A percentile compares a stretch with the other conserved stretches of the same genome.
Evolutionary conservation across 495 filamentous ascomycete genomes (phyloP).

Genomic region (Hypoxylon crocopeplum): DNA sequence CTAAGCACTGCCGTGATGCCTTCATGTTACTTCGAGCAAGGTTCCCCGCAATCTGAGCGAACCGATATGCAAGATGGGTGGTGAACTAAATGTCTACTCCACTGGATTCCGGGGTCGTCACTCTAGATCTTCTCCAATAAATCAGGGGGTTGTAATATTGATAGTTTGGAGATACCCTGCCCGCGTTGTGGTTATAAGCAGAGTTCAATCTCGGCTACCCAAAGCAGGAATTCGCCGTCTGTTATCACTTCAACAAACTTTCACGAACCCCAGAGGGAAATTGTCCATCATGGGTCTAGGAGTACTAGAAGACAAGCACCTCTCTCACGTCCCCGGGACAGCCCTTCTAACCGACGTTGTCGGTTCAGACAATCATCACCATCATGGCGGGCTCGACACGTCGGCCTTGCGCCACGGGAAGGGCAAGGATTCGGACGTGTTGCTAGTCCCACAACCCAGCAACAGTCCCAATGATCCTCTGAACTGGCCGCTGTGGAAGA

Average conservation of each 20-base stretch:
- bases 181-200: slow-evolving; percentile 17
- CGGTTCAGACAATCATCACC: slow-evolving; percentile 16
- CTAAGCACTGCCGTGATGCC: slow-evolving; percentile 32
- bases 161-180: slow-evolving; percentile 12
- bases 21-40: slow-evolving; percentile 29
- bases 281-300: slow-evolving; percentile 39
- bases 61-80: slow-evolving; percentile 8
- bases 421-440: slow-evolving; percentile 45
- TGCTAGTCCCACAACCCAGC: slow-evolving; percentile 56
- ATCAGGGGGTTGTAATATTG: not conserved
- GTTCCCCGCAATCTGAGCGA: slow-evolving; percentile 31
- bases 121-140: slow-evolving; percentile 10
- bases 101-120: slow-evolving; percentile 2
- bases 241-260: too few relatives aligned
- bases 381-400: slow-evolving; percentile 31
- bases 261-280: too few relatives aligned
- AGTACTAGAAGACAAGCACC: slow-evolving; percentile 35
- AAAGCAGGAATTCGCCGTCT: not conserved
- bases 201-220: not conserved
- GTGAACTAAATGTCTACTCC: slow-evolving; percentile 1
- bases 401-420: slow-evolving; percentile 47
- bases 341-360: slow-evolving; percentile 32
- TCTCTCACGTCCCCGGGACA: slow-evolving; percentile 36
- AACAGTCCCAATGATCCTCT: slow-evolving; percentile 55
- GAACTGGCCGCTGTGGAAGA: slow-evolving; percentile 49